Percentiles rank a stretch among this genome's conserved stretches.
Evolutionary conservation across 345 rosid genomes (phyloP).

Genomic region (Salix dunnii): DNA sequence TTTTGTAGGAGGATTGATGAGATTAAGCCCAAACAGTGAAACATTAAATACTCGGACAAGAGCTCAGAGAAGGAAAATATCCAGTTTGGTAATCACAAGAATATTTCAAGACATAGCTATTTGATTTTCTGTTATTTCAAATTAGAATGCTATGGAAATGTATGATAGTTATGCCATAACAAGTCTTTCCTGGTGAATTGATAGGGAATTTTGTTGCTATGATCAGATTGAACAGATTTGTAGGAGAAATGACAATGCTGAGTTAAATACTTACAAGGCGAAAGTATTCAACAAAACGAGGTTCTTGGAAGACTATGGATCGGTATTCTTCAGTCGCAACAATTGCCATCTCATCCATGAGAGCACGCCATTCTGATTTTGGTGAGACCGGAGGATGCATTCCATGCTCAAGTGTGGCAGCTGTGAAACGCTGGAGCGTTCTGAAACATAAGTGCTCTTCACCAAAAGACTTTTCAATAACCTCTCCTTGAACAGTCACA

Average conservation of each 20-base stretch:
- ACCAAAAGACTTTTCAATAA: constrained; percentile 93
- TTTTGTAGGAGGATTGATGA: neutral
- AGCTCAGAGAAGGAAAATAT: neutral
- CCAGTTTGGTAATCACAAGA: neutral
- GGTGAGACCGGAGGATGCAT: constrained; percentile 95
- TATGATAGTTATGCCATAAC: too few relatives aligned
- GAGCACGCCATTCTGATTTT: constrained; percentile 87
- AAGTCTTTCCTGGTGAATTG: neutral
- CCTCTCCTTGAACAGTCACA: constrained; percentile 92
- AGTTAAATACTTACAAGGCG: constrained; percentile 63
- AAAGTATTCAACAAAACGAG: constrained; percentile 93
- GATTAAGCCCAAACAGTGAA: neutral
- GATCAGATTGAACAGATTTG: neutral
- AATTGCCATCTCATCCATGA: constrained; percentile 91
- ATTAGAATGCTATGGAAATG: neutral
- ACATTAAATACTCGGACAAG: neutral
- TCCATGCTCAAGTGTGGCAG: constrained; percentile 98
- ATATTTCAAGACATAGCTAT: neutral
- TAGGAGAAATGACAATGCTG: neutral
- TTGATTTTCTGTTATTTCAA: neutral
- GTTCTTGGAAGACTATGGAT: constrained; percentile 83
- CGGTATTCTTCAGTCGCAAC: constrained; percentile 90
- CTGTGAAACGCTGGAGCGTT: constrained; percentile 94
- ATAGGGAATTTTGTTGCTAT: neutral
- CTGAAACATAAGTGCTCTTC: constrained; percentile 95